Base-by-base conservation (phyloP, 306 rosid genomes). In the Mimosa pudica region DNA sequence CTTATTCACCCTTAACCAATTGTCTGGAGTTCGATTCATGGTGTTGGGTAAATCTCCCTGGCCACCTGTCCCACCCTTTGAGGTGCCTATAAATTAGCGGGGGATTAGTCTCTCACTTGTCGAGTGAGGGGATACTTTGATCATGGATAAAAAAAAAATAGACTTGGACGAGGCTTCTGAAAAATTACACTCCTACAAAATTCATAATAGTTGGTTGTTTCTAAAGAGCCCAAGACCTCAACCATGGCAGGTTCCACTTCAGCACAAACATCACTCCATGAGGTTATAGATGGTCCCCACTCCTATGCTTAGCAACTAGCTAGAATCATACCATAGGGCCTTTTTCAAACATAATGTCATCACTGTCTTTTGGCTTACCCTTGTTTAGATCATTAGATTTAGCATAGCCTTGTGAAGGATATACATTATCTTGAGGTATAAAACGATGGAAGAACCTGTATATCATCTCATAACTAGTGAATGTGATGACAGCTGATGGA, bases 391-490 rank as follows among this genome's bases (percentile, higher is more conserved):
- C 88, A 57, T 63, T 77, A 24, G 92, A 46, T 80, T 82, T 81
- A 14, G 77, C 79, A 73, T 6, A 24, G 48, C 70, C 77, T 66
- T 80, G 76, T 4, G 88, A 83, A 79, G 88, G 84, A 79, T 80
- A 81, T 51, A 84, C 82, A 24, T 79, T 82, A 63, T 82, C 86
- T 33, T 79, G 45, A 64, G 87, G 84, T 7, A 91, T 11, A 60
- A 74, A 77, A 70, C 77, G 79, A 49, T 67, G 83, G 86, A 95
- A 84, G 85, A 91, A 91, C 78, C 98, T 79, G 81, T 84, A 85
- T 78, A 93, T 90, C 97, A 95, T 93, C 85, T 95, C 98, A 24
- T 92, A 95, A 86, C 94, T 92, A 32, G 98, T 92, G 85, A 95
- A 92, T 5, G 97, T 92, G 82, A 95, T 92, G 69, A 95, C 95